Conservation (phyloP, 2,329 filamentous ascomycete genomes). For the Trichoderma sp. region DNA sequence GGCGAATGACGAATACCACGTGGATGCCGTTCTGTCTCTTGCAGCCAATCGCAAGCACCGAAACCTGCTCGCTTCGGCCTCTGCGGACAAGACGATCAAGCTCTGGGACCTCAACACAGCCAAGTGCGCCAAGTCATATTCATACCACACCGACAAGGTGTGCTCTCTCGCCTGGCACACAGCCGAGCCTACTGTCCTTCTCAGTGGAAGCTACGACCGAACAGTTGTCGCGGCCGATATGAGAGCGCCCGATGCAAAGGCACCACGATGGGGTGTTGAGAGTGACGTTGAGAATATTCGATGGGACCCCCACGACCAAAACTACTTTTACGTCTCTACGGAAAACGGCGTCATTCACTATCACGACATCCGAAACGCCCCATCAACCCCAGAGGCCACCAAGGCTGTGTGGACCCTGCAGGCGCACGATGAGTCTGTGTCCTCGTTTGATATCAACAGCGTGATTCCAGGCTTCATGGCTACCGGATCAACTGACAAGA, state of each 20-base stretch:
- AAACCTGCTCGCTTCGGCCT: slow-evolving; percentile 90
- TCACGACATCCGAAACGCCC: slow-evolving; percentile 79
- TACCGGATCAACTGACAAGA: slow-evolving; percentile 90
- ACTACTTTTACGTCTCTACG: slow-evolving; percentile 94
- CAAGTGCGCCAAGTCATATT: slow-evolving; percentile 92
- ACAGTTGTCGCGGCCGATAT: slow-evolving; percentile 95
- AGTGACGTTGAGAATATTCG: slow-evolving; percentile 89
- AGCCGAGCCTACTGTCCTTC: slow-evolving; percentile 78
- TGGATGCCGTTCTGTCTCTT: slow-evolving; percentile 87
- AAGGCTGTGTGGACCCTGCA: slow-evolving; percentile 94
- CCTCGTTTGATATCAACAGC: slow-evolving; percentile 88
- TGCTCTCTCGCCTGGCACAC: slow-evolving; percentile 95
- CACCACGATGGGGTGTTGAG: slow-evolving; percentile 87
- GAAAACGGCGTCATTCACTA: slow-evolving; percentile 90
- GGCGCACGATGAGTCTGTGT: slow-evolving; percentile 89
- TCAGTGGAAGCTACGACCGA: slow-evolving; percentile 93
- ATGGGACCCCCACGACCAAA: slow-evolving; percentile 90
- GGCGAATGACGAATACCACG: slow-evolving; percentile 87
- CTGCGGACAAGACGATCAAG: slow-evolving; percentile 95
- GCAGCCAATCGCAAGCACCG: slow-evolving; percentile 91
- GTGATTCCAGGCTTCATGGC: slow-evolving; percentile 88
- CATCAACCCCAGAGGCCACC: slow-evolving; percentile 67
- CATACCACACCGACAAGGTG: slow-evolving; percentile 95
- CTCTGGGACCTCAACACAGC: slow-evolving; percentile 94
- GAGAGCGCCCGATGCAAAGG: slow-evolving; percentile 81